Evolutionary conservation across 2,329 filamentous ascomycete species (phyloP).

Genomic region (Nothopassalora personata): DNA sequence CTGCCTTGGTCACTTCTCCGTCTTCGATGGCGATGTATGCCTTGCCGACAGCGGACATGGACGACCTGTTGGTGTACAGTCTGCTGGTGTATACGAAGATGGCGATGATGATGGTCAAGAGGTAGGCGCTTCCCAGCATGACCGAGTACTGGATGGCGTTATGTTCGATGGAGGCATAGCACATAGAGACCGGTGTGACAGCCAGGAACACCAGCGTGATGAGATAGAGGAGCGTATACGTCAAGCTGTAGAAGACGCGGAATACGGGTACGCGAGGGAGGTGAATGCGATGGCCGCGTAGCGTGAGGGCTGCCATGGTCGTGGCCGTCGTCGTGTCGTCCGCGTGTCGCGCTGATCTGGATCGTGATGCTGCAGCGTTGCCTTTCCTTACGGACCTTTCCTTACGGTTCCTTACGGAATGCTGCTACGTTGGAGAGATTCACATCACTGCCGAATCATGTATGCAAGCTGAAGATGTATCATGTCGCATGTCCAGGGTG

Average conservation of each 20-base stretch:
- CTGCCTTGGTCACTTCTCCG: conserved; percentile 69
- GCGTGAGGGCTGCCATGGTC: conserved; percentile 13
- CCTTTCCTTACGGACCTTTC: too few species aligned
- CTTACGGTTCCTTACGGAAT: background rate
- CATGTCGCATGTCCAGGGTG: background rate
- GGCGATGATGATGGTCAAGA: conserved; percentile 65
- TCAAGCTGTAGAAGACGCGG: conserved; percentile 68
- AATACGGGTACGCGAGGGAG: conserved; percentile 56
- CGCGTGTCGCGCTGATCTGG: conserved; percentile 9
- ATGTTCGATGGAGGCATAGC: conserved; percentile 68
- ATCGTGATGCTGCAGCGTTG: background rate
- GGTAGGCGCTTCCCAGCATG: conserved; percentile 70
- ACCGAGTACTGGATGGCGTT: conserved; percentile 73
- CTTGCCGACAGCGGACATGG: conserved; percentile 78
- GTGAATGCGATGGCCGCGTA: conserved; percentile 21
- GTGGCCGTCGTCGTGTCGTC: conserved; percentile 10
- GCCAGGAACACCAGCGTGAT: conserved; percentile 68
- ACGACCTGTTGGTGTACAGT: conserved; percentile 79
- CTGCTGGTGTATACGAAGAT: conserved; percentile 73
- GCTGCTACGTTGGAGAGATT: conserved; percentile 2
- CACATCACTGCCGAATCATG: background rate
- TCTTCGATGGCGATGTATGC: conserved; percentile 80
- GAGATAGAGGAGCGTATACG: conserved; percentile 71
- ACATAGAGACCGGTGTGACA: conserved; percentile 70
- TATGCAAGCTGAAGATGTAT: too few species aligned